These are phyloP conservation scores for Pythium rishiriense DNA, from an alignment of 352 stramenopile species.

Conservation along the genomic window DNA sequence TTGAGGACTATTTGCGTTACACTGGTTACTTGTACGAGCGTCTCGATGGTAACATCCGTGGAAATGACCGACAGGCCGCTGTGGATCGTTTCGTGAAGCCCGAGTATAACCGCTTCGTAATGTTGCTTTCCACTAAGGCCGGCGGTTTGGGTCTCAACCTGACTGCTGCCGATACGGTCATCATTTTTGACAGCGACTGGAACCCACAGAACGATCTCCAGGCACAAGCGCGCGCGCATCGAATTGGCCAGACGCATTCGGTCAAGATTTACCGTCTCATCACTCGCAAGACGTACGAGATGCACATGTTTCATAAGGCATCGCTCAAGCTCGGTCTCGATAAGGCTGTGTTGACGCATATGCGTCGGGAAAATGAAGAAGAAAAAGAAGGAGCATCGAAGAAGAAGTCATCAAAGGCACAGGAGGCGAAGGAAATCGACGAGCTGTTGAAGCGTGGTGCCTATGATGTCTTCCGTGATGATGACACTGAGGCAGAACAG, in stretches of 20 bases:
- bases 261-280: slow-evolving; percentile 91
- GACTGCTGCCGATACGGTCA: slow-evolving; percentile 94
- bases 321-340: slow-evolving; percentile 93
- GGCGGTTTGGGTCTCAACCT: slow-evolving; percentile 94
- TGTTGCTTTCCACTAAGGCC: slow-evolving; percentile 98
- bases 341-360: slow-evolving; percentile 91
- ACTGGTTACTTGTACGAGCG: slow-evolving; percentile 94
- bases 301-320: slow-evolving; percentile 94
- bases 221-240: slow-evolving; percentile 89
- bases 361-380: slow-evolving; percentile 88
- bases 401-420: slow-evolving; percentile 71
- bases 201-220: slow-evolving; percentile 98
- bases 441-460: slow-evolving; percentile 90
- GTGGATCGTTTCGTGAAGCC: slow-evolving; percentile 90
- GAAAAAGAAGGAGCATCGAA: slow-evolving; percentile 42
- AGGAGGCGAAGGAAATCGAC: slow-evolving; percentile 91
- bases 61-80: slow-evolving; percentile 84
- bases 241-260: slow-evolving; percentile 90
- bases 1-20: slow-evolving; percentile 98
- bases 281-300: slow-evolving; percentile 93
- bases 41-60: slow-evolving; percentile 97
- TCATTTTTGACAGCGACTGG: slow-evolving; percentile 99
- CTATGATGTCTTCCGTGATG: slow-evolving; percentile 92
- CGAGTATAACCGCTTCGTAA: slow-evolving; percentile 95
- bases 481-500: slow-evolving; percentile 90